Evolutionary conservation across 371 early-diverging fungal species (phyloP).

Genomic region (Nosema muscidifuracis): DNA sequence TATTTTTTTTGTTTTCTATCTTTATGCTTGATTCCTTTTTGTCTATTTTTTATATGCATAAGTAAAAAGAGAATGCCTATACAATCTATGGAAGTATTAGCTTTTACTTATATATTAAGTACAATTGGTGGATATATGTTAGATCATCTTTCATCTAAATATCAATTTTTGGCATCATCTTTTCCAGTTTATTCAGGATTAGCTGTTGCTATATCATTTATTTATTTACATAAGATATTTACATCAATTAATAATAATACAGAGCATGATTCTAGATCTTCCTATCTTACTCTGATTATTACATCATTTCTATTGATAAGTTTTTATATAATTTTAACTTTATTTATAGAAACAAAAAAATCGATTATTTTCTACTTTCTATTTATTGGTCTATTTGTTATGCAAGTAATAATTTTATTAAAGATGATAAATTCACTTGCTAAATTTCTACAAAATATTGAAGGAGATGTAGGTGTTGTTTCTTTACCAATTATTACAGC

Average conservation of each 20-base stretch:
- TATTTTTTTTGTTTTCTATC: neutral
- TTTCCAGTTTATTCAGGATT: constrained; percentile 53
- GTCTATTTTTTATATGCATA: constrained; percentile 27
- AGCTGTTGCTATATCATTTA: constrained; percentile 43
- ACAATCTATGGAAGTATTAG: constrained; percentile 35
- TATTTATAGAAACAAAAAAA: constrained; percentile 8
- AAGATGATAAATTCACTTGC: constrained; percentile 28
- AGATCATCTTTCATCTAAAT: constrained; percentile 35
- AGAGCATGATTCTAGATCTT: constrained; percentile 4
- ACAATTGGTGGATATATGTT: constrained; percentile 39
- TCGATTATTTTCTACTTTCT: constrained; percentile 23
- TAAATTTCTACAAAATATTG: neutral
- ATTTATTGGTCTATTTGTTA: constrained; percentile 35
- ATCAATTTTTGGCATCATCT: constrained; percentile 36
- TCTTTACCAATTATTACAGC: constrained; percentile 52
- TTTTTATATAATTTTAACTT: constrained; percentile 18
- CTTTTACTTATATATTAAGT: constrained; percentile 36
- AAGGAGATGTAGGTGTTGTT: constrained; percentile 31
- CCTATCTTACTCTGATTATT: constrained; percentile 22
- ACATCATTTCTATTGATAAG: constrained; percentile 31
- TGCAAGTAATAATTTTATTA: constrained; percentile 37
- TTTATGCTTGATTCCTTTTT: constrained; percentile 20
- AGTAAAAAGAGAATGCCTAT: constrained; percentile 41
- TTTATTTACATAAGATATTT: constrained; percentile 46
- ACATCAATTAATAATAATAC: constrained; percentile 32